A percentile compares a stretch with the other conserved stretches of the same genome.
These are phyloP conservation scores for Carpinus fangiana DNA, from an alignment of 306 rosid genomes.

Conservation along the genomic window DNA sequence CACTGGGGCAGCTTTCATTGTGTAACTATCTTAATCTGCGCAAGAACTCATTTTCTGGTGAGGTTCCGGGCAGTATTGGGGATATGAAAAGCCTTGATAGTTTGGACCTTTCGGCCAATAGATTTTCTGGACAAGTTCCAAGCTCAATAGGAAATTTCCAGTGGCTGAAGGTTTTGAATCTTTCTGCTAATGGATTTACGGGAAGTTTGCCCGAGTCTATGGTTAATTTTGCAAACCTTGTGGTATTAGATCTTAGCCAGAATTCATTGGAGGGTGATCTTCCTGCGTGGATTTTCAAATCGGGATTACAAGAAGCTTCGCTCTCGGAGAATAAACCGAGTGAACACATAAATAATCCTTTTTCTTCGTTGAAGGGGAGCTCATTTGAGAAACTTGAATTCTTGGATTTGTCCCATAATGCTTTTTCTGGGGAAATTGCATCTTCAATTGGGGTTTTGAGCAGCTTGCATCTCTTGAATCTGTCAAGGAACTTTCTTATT, in stretches of 20 bases:
- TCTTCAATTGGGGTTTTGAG: constrained; percentile 55
- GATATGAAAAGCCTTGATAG: constrained; percentile 72
- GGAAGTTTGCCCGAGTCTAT: constrained; percentile 74
- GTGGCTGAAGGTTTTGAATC: constrained; percentile 61
- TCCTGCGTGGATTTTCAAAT: constrained; percentile 72
- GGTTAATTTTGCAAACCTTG: constrained; percentile 54
- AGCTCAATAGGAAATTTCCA: constrained; percentile 63
- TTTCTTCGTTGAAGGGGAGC: constrained; percentile 37
- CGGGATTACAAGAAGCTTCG: constrained; percentile 53
- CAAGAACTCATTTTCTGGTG: constrained; percentile 66
- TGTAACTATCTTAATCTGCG: constrained; percentile 60
- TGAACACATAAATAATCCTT: constrained; percentile 30
- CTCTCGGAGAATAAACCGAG: constrained; percentile 39
- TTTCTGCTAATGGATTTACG: constrained; percentile 65
- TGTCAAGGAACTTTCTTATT: constrained; percentile 64
- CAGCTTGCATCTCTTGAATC: constrained; percentile 65
- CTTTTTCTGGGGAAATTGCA: constrained; percentile 69
- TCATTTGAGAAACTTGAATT: constrained; percentile 60
- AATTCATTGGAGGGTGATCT: constrained; percentile 75
- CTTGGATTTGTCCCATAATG: constrained; percentile 77
- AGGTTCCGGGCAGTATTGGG: constrained; percentile 78
- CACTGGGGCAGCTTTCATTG: constrained; percentile 60
- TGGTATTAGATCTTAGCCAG: constrained; percentile 65
- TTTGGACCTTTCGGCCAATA: constrained; percentile 70
- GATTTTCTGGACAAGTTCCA: constrained; percentile 75